Evolutionary conservation across 164 flowering plant species (phyloP).

Genomic region (Tetrastigma voinierianum): DNA sequence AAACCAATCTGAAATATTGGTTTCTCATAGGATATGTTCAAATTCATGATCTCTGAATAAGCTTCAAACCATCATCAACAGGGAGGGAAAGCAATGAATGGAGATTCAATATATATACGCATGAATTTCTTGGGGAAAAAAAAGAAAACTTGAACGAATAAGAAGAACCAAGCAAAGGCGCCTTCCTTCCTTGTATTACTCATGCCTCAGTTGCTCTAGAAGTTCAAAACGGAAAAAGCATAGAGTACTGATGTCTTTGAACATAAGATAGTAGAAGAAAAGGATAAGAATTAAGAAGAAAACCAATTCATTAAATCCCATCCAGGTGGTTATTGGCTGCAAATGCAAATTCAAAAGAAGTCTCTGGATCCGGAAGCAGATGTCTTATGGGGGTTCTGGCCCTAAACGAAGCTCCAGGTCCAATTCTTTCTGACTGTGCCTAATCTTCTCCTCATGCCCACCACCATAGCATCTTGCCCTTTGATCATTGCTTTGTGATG

Average conservation of each 20-base stretch:
- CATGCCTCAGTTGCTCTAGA: neutral
- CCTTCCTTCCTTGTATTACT: neutral
- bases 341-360: slow-evolving; percentile 16
- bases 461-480: neutral
- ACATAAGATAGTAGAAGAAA: neutral
- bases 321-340: neutral
- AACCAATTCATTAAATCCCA: neutral
- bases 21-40: no score
- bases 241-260: neutral
- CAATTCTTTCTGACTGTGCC: slow-evolving; percentile 14
- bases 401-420: slow-evolving; percentile 65
- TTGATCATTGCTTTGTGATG: slow-evolving; percentile 3
- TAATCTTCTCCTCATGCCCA: slow-evolving; percentile 7
- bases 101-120: neutral
- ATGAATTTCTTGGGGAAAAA: neutral
- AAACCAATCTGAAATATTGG: no score
- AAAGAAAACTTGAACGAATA: no score
- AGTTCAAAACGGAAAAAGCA: neutral
- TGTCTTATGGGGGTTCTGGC: slow-evolving; percentile 23
- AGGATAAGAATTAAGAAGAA: neutral
- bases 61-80: neutral
- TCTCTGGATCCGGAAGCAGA: slow-evolving; percentile 17
- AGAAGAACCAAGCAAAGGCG: no score
- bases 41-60: neutral
- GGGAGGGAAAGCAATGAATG: neutral